phyloP scores from a whole-genome alignment of 2,329 filamentous ascomycete species.

The Ceratocystis albifundus region DNA sequence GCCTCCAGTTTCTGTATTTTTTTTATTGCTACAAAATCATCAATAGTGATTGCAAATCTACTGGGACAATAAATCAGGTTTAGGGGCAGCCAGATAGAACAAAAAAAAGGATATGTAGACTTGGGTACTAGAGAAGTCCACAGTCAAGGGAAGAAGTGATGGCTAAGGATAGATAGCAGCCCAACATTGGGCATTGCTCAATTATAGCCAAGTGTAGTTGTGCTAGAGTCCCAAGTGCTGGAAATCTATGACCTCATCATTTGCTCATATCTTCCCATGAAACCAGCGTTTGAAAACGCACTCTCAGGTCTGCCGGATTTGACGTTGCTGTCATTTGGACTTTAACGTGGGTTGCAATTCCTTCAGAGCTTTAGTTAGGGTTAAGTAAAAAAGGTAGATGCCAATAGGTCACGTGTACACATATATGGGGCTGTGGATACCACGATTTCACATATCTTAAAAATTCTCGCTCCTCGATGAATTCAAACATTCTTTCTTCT shows the following conservation, averaged over 20 bases:
- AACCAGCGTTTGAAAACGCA: no score
- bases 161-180: no score
- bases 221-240: neutral
- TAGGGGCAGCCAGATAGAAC: no score
- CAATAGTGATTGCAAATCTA: no score
- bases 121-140: neutral
- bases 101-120: no score
- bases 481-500: slow-evolving; percentile 26
- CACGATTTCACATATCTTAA: slow-evolving; percentile 14
- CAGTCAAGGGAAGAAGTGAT: neutral
- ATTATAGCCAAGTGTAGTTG: neutral
- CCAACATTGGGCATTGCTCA: neutral
- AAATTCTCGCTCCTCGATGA: slow-evolving; percentile 4
- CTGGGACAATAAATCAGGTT: no score
- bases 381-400: neutral
- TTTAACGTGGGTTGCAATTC: no score
- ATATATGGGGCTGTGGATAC: neutral
- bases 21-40: neutral
- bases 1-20: neutral
- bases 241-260: neutral
- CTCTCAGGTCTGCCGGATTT: no score
- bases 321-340: no score
- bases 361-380: slow-evolving; percentile 7
- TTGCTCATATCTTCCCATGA: no score
- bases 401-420: slow-evolving; percentile 10